Percentiles rank a stretch among this genome's conserved stretches.
phyloP scores from a whole-genome alignment of 345 rosid species.

The Rhizophora apiculata region DNA sequence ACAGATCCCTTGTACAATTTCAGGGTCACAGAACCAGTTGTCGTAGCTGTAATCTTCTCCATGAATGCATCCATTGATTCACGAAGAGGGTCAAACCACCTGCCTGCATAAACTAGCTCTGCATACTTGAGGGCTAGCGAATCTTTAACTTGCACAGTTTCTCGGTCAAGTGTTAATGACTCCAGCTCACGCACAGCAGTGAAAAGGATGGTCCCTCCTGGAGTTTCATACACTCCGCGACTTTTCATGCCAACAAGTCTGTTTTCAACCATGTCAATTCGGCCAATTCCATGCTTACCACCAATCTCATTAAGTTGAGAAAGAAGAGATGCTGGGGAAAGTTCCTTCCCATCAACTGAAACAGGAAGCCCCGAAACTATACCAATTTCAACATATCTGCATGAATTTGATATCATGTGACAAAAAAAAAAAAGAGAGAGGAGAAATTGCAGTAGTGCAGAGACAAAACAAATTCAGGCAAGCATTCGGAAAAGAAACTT shows the following conservation, averaged over 20 bases:
- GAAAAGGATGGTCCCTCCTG: conserved; percentile 89
- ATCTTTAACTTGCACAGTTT: conserved; percentile 77
- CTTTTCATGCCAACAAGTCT: conserved; percentile 98
- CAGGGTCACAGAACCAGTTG: conserved; percentile 66
- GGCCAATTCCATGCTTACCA: conserved; percentile 85
- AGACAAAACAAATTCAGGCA: background rate
- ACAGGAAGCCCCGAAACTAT: conserved; percentile 73
- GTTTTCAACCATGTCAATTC: conserved; percentile 91
- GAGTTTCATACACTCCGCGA: conserved; percentile 97
- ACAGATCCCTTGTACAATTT: conserved; percentile 83
- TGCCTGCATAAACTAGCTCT: conserved; percentile 89
- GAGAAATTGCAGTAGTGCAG: background rate
- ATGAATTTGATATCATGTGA: background rate
- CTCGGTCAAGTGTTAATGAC: conserved; percentile 79
- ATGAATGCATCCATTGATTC: conserved; percentile 84
- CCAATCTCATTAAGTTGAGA: conserved; percentile 69
- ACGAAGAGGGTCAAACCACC: conserved; percentile 87
- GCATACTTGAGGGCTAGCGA: conserved; percentile 75
- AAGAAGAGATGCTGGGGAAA: conserved; percentile 82
- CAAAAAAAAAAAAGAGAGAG: background rate
- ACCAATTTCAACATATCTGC: conserved; percentile 72
- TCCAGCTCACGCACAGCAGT: conserved; percentile 78
- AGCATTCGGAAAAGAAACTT: conserved; percentile 19
- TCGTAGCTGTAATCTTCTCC: conserved; percentile 74
- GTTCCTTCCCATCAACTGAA: conserved; percentile 63